Evolutionary conservation across 176 grass and related monocot species (phyloP).

Genomic region (Oropetium thomaeum): DNA sequence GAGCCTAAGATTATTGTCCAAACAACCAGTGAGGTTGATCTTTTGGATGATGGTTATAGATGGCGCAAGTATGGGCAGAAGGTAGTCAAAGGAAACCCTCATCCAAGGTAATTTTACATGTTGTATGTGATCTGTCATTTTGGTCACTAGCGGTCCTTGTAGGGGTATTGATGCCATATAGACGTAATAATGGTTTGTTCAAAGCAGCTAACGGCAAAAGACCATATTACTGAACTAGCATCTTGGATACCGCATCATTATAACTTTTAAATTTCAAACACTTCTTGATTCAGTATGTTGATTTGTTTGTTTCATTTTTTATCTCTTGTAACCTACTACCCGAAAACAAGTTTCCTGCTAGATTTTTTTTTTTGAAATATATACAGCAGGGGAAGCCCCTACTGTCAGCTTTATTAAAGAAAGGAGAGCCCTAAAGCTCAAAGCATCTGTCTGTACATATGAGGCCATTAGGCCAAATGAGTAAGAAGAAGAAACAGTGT

Average conservation of each 20-base stretch:
- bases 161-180: not conserved
- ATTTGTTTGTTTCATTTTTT: not conserved
- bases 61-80: conserved; percentile 99
- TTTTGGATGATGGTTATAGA: conserved; percentile 98
- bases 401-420: no score
- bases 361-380: no score
- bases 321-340: not conserved
- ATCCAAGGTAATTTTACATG: conserved; percentile 66
- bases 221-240: not conserved
- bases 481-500: no score
- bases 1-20: conserved; percentile 85
- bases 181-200: not conserved
- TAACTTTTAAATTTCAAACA: conserved; percentile 10
- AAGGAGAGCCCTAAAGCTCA: no score
- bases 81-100: conserved; percentile 95
- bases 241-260: not conserved
- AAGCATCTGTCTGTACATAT: no score
- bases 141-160: not conserved
- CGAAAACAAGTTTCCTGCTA: not conserved
- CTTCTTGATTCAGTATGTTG: not conserved
- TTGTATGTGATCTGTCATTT: not conserved
- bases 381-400: no score
- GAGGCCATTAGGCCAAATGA: no score
- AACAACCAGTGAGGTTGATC: conserved; percentile 98
- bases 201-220: not conserved